These are phyloP conservation scores for Lignosus rhinocerotis DNA, from an alignment of 1,284 basidiomycete species.

Conservation along the genomic window DNA sequence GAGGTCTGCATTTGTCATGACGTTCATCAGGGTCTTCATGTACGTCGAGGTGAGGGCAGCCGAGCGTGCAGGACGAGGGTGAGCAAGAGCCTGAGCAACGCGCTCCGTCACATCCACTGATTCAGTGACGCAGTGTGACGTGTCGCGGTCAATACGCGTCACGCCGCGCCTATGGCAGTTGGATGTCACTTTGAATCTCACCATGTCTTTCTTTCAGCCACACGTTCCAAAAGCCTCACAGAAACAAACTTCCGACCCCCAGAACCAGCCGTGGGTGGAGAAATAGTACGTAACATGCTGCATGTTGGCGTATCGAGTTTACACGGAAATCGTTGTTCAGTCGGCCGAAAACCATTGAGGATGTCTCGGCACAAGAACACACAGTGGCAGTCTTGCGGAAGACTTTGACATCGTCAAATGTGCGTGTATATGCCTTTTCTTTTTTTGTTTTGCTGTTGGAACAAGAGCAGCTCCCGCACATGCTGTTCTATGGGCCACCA, in stretches of 20 bases:
- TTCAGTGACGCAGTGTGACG: conserved; percentile 21
- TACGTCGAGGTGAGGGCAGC: not conserved
- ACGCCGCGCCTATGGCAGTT: conserved; percentile 14
- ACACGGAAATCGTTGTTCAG: conserved; percentile 42
- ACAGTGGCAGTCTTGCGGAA: conserved; percentile 92
- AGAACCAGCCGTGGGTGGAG: conserved; percentile 94
- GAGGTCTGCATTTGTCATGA: conserved; percentile 27
- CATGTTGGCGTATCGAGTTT: not conserved
- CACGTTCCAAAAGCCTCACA: conserved; percentile 41
- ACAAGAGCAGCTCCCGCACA: conserved; percentile 85
- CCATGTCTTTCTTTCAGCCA: conserved; percentile 57
- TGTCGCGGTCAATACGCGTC: conserved; percentile 23
- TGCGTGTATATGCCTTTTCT: conserved; percentile 33
- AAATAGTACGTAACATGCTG: conserved; percentile 66
- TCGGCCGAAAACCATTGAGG: conserved; percentile 96
- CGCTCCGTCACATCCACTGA: conserved; percentile 23
- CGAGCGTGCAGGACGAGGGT: conserved; percentile 11
- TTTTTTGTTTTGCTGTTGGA: not conserved
- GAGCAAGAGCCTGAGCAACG: conserved; percentile 18
- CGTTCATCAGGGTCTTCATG: conserved; percentile 19
- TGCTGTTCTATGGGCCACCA: conserved; percentile 99
- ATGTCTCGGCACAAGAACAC: conserved; percentile 96
- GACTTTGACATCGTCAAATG: conserved; percentile 91
- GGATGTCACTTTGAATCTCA: not conserved
- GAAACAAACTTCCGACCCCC: conserved; percentile 54